Base-by-base conservation (phyloP, 495 filamentous ascomycete species). In the Penicillium roqueforti region DNA sequence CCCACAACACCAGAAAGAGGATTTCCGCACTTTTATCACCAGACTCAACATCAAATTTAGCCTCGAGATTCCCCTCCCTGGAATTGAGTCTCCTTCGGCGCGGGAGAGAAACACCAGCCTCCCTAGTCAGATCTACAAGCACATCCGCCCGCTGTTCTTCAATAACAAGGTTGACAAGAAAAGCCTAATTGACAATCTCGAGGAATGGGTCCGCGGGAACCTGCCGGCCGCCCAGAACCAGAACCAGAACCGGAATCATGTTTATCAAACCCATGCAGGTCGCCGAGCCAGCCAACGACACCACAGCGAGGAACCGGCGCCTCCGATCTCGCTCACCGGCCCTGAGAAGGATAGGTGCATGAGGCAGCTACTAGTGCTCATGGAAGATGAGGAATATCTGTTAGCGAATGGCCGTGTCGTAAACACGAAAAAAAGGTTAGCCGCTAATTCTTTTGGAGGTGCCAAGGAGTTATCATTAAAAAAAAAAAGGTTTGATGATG, bases 361-460 rank as follows among this genome's bases (percentile, higher is more conserved):
- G 37, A 22, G 26, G 4, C 69, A 74, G 36, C 19, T 74, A 13
- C 22, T 57, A 3, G 50, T 46, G n/a, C 31, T 74, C 43, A 51
- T 71, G 16, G 53, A 60, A 6, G 67, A 70, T 46, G 65, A 71
- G 46, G 20, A 65, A 1, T 72, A 65, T 28, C 11, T 72, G 6
- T n/a, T 62, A 16, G 46, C 19, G 11, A 53, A 60, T 43, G 32
- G 64, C 53, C 11, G 58, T 45, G 11, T 58, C 36, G 36, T 36
- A 37, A 11, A 42, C 29, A 53, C 32, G 7, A 42, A 44, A 10
- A 45, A 51, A 43, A 34, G 34, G 11, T 20, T 53, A 18, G 32
- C 58, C 9, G 46, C 46, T 5, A 41, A 48, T 49, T 26, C 42
- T 0, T 37, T 34, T 10, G 47, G 50, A 48, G 19, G 1, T 16